Conservation (phyloP, 345 rosid genomes). For the Limnanthes douglasii region DNA sequence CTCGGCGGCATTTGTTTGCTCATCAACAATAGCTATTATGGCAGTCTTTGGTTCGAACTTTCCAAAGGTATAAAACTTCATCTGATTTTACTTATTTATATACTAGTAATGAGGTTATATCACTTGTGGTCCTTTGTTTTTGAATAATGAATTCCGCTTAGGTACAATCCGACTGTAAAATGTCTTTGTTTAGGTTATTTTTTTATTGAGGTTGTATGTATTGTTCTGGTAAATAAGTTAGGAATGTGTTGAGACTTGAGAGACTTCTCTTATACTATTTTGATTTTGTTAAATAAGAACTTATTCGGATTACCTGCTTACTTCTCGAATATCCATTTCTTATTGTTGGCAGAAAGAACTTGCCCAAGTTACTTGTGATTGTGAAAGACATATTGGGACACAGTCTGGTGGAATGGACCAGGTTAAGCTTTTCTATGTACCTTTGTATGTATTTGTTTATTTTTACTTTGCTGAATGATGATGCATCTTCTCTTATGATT, state of each 20-base stretch:
- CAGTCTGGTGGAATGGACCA: constrained; percentile 99
- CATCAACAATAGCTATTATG: constrained; percentile 89
- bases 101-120: no score
- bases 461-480: background rate
- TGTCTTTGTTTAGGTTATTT: no score
- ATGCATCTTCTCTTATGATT: no score
- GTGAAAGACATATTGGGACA: constrained; percentile 93
- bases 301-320: no score
- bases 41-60: constrained; percentile 51
- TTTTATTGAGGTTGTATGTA: no score
- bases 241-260: no score
- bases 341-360: constrained; percentile 66
- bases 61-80: constrained; percentile 43
- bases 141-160: no score
- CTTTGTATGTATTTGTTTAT: background rate
- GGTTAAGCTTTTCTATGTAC: constrained; percentile 19
- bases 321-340: background rate
- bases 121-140: no score
- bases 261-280: no score
- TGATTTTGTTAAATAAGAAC: no score
- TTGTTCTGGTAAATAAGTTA: no score
- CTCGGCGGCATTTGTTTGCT: constrained; percentile 95
- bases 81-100: background rate
- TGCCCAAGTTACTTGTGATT: constrained; percentile 90
- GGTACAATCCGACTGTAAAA: no score